Base-by-base conservation (phyloP, 1,284 basidiomycete species). In the Puccinia triticina region DNA sequence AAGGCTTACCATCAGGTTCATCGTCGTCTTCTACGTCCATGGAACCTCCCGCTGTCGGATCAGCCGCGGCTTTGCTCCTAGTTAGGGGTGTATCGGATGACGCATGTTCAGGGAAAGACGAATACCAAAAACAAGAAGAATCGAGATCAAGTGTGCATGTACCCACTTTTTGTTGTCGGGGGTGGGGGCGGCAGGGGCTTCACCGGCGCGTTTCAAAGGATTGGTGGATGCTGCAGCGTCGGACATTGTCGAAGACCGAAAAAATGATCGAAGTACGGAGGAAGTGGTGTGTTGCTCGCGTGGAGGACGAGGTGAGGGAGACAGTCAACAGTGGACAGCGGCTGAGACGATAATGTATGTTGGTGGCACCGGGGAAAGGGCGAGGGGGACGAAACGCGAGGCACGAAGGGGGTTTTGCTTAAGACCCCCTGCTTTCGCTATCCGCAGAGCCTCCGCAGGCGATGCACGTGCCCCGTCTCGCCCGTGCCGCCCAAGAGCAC, bases 141-240 rank as follows among this genome's bases (percentile, higher is more conserved):
- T 26, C 59, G 64, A 23, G 32, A 34, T 40, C 32, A 48, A 10
- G 32, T 34, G 46, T 57, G 8, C 32, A 53, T 29, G 11, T 32
- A n/a, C 75, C 18, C 59, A 67, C 75, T 77, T 77, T 66, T 77
- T 77, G 66, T n/a, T 69, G 14, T 77, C 75, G n/a, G 57, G 75
- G 40, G 50, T 48, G 2, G 75, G 75, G 23, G 37, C 61, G 43
- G 61, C 46, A 18, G 75, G 59, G 34, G 57, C 23, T 29, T 77
- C 75, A 50, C 61, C 75, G 43, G 75, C 61, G 46, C 75, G 57
- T 66, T 77, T 77, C 43, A 77, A 53, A 34, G 75, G 75, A 37
- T 77, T 77, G 59, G 29, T 53, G 50, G 74, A 50, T 50, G 48
- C 55, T 61, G 7, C 55, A 23, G 75, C 57, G n/a, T 77, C 75